A percentile compares a stretch with the other conserved stretches of the same genome.
These are phyloP conservation scores for Tolypocladium album DNA, from an alignment of 2,329 filamentous ascomycete genomes.

Conservation along the genomic window DNA sequence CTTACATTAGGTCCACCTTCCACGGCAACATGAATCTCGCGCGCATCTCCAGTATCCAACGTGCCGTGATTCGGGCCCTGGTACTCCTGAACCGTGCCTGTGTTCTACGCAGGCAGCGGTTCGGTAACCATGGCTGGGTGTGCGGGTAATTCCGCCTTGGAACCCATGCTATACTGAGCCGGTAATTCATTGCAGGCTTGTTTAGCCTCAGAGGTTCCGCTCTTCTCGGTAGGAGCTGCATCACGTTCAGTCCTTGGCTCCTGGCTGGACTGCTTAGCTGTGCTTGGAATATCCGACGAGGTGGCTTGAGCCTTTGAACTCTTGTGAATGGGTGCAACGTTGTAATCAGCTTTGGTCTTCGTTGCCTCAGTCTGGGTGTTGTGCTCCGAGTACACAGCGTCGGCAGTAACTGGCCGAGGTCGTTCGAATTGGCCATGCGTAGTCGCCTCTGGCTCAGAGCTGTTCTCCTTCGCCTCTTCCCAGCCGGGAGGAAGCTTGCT, in stretches of 20 bases:
- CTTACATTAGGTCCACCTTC: not conserved
- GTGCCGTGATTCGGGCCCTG: not conserved
- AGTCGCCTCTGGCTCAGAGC: not conserved
- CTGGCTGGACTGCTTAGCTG: not conserved
- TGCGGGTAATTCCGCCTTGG: not conserved
- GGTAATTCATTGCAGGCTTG: not conserved
- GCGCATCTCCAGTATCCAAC: not conserved
- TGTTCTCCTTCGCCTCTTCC: not conserved
- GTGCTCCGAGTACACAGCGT: not conserved
- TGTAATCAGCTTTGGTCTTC: not conserved
- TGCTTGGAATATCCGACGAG: not conserved
- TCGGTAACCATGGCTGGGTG: not conserved
- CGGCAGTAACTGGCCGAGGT: not conserved
- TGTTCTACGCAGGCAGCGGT: constrained; percentile 8
- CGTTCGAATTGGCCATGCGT: not conserved
- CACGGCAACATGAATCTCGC: not conserved
- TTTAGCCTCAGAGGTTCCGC: not conserved
- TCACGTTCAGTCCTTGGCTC: not conserved
- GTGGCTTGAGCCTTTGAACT: not conserved
- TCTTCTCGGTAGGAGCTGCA: not conserved
- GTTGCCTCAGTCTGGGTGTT: too few relatives aligned
- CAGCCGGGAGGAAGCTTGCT: not conserved
- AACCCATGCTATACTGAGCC: not conserved
- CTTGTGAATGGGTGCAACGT: not conserved
- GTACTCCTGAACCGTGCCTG: constrained; percentile 4